Evolutionary conservation across 176 grass and related monocot species (phyloP).

Genomic region (Saccharum spontaneum): DNA sequence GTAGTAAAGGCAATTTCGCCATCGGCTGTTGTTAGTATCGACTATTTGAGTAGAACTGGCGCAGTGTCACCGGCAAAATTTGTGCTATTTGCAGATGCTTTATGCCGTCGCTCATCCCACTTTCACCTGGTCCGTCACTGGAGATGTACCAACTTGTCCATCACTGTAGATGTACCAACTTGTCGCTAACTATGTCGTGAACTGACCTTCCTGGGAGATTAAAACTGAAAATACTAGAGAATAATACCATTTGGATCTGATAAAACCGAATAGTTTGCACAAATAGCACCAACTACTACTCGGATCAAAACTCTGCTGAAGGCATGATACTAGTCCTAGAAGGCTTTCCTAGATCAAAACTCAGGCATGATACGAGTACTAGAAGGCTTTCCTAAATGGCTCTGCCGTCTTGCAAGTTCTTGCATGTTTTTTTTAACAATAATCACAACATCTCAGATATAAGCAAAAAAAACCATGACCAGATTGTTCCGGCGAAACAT

Average conservation of each 20-base stretch:
- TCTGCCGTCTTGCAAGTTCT: no score
- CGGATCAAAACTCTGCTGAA: neutral
- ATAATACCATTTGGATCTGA: neutral
- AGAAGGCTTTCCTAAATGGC: no score
- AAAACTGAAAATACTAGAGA: neutral
- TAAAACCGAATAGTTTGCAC: neutral
- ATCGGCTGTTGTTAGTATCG: neutral
- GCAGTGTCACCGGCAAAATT: neutral
- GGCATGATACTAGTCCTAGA: no score
- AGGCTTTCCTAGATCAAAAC: no score
- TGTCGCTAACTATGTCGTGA: neutral
- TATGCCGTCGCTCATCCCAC: neutral
- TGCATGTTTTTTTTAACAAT: no score
- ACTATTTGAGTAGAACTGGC: neutral
- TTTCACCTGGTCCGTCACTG: no score
- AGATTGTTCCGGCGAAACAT: neutral
- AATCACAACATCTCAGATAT: neutral
- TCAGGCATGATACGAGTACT: no score
- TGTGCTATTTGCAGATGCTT: neutral
- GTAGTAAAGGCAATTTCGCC: neutral
- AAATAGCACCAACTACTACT: neutral
- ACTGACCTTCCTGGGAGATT: neutral
- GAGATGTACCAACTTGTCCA: no score
- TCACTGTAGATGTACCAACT: no score
- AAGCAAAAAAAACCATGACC: neutral